Evolutionary conservation across 2,329 filamentous ascomycete genomes (phyloP), one percentile per base, ranked within the genome.

Genomic region (Chalaropsis ovoidea): DNA sequence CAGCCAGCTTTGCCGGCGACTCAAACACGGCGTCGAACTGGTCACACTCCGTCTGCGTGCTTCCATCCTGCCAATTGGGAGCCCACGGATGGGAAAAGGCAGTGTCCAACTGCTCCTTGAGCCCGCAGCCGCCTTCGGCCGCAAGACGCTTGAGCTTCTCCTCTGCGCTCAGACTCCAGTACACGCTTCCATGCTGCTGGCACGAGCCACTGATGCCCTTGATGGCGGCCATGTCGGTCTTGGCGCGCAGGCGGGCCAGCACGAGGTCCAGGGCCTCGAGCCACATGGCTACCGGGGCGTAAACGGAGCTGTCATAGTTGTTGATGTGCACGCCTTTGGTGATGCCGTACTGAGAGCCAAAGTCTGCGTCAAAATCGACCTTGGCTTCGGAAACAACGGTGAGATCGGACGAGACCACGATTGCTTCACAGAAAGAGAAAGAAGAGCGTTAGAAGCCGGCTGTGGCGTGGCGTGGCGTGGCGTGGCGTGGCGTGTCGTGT

Each of bases 21-120:
- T 88, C 89, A 7, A 96, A 77, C 64, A 80, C 78, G 4, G 78
- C 81, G 74, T 97, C 92, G 72, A 97, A 97, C 69, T 83, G 81
- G 74, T 96, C 91, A 73, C 92, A 96, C 77, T 99, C 89, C 70
- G 81, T 81, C 77, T 96, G 91, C 1, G 94, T 97, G 76, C 91
- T 96, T 68, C 92, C 88, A 75, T 99, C 94, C 77, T 97, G 94
- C 94, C 94, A 99, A 75, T 97, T 99, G 7, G 94, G 94, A 69
- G 90, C 91, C 77, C 86, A 92, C 3, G 88, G 86, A 74, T 95
- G 88, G 17, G 91, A 88, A 72, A 97, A 89, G 0, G 87, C 88
- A 2, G 76, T 78, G 10, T 78, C 76, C 31, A 97, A 78, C 77
- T 95, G 91, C 68, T 88, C 85, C 62, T 88, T 81, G 60, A 97